Percentiles rank a stretch among this genome's conserved stretches.
These are phyloP conservation scores for Astrephomene gubernaculifera DNA, from an alignment of 139 green algal genomes.

Conservation along the genomic window DNA sequence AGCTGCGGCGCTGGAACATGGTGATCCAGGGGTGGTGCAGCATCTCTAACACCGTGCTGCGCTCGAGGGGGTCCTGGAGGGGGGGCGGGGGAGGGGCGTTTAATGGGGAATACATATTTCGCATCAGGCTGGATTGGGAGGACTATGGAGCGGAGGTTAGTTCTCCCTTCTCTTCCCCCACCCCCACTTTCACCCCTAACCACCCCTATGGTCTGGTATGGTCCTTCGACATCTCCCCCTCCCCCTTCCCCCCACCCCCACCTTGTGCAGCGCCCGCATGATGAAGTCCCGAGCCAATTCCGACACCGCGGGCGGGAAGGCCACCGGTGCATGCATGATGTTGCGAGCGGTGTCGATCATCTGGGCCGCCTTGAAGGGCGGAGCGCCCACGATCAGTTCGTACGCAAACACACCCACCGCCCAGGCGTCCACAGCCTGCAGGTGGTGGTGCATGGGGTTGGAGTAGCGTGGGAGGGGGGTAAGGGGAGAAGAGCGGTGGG, in stretches of 20 bases:
- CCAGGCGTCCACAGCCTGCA: slow-evolving; percentile 62
- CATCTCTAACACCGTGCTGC: slow-evolving; percentile 61
- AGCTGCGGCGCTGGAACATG: slow-evolving; percentile 50
- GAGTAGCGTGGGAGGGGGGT: no score
- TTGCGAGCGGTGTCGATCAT: slow-evolving; percentile 61
- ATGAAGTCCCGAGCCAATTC: slow-evolving; percentile 63
- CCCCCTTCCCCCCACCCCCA: background rate
- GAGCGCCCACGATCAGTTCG: slow-evolving; percentile 86
- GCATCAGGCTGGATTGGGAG: no score
- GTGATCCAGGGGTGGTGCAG: slow-evolving; percentile 68
- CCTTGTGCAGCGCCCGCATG: slow-evolving; percentile 54
- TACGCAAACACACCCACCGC: slow-evolving; percentile 84
- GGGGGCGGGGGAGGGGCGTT: background rate
- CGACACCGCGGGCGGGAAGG: slow-evolving; percentile 53
- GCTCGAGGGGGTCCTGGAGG: slow-evolving; percentile 29
- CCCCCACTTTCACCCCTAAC: no score
- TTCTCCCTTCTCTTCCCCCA: no score
- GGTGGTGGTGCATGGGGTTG: no score
- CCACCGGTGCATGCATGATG: slow-evolving; percentile 52
- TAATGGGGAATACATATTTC: no score
- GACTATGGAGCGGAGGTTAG: no score
- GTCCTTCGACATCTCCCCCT: no score
- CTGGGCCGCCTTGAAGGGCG: slow-evolving; percentile 83
- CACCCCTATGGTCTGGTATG: no score
- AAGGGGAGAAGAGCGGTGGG: no score